These are phyloP conservation scores for Graphilbum sp. DNA, from an alignment of 2,329 filamentous ascomycete genomes.

Conservation along the genomic window DNA sequence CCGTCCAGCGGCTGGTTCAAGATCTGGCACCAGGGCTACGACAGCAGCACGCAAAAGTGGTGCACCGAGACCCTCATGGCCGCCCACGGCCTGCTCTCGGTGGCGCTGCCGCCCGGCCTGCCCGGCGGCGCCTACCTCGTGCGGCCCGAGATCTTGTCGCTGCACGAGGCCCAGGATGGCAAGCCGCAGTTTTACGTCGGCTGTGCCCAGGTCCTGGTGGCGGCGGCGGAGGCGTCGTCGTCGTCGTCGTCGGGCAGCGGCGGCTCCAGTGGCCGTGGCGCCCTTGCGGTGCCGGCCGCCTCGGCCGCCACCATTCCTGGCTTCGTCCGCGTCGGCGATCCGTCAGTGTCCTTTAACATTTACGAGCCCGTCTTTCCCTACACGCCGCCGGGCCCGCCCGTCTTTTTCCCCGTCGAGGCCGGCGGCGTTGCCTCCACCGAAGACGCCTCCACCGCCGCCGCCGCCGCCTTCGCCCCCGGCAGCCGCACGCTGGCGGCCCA, in stretches of 20 bases:
- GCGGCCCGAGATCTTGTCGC: slow-evolving; percentile 51
- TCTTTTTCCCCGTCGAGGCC: slow-evolving; percentile 26
- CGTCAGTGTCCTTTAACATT: slow-evolving; percentile 47
- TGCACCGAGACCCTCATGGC: slow-evolving; percentile 53
- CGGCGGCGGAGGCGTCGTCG: neutral
- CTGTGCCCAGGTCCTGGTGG: slow-evolving; percentile 54
- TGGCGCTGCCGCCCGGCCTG: slow-evolving; percentile 44
- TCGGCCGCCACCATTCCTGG: slow-evolving; percentile 53
- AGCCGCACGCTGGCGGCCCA: slow-evolving; percentile 13
- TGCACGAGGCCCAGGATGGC: slow-evolving; percentile 42
- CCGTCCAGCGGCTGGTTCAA: slow-evolving; percentile 60
- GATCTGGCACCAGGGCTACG: slow-evolving; percentile 53
- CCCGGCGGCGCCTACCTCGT: slow-evolving; percentile 54
- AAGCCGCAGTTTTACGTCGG: slow-evolving; percentile 60
- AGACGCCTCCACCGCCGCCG: too few species aligned
- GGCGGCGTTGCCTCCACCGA: neutral
- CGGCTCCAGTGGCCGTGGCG: too few species aligned
- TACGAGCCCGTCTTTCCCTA: slow-evolving; percentile 33
- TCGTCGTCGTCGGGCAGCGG: too few species aligned
- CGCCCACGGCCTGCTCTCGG: slow-evolving; percentile 45
- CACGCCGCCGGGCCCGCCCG: slow-evolving; percentile 37
- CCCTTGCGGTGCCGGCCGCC: too few species aligned
- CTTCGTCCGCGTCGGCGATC: slow-evolving; percentile 36
- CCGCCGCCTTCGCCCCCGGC: too few species aligned
- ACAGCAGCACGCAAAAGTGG: slow-evolving; percentile 39